Conservation (phyloP, 495 filamentous ascomycete species). For the Viridothelium virens region DNA sequence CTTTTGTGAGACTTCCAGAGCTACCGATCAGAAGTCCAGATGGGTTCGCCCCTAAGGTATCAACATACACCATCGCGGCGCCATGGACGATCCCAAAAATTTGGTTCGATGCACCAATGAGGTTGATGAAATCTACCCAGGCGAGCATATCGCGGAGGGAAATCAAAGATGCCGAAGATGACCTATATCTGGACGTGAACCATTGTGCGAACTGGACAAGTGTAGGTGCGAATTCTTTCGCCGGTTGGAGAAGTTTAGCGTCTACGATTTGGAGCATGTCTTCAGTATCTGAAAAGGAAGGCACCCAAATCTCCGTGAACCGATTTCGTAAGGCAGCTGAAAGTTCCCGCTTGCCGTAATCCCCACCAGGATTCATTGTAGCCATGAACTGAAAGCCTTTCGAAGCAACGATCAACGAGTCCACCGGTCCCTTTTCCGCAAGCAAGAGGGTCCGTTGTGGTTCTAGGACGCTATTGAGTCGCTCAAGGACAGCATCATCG, state of each 20-base stretch:
- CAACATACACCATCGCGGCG: slow-evolving; percentile 90
- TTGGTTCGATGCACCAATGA: slow-evolving; percentile 42
- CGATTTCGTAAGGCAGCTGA: slow-evolving; percentile 92
- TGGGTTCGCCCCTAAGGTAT: slow-evolving; percentile 89
- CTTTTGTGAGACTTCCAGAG: slow-evolving; percentile 48
- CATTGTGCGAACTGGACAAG: slow-evolving; percentile 87
- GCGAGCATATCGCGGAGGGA: slow-evolving; percentile 85
- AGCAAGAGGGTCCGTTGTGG: slow-evolving; percentile 76
- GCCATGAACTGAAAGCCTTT: slow-evolving; percentile 91
- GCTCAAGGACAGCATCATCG: slow-evolving; percentile 93
- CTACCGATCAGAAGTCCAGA: slow-evolving; percentile 69
- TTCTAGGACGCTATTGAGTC: slow-evolving; percentile 96
- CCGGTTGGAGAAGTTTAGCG: slow-evolving; percentile 53
- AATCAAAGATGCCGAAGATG: slow-evolving; percentile 60
- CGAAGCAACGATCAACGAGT: slow-evolving; percentile 68
- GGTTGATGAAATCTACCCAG: slow-evolving; percentile 92
- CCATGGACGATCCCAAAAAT: slow-evolving; percentile 67
- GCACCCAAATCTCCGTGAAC: slow-evolving; percentile 99
- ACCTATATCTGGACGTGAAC: slow-evolving; percentile 75
- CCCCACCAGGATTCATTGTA: slow-evolving; percentile 98
- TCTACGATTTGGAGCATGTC: slow-evolving; percentile 82
- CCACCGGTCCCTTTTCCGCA: slow-evolving; percentile 82
- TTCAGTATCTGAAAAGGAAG: slow-evolving; percentile 66
- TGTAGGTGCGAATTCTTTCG: slow-evolving; percentile 46
- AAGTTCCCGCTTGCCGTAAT: slow-evolving; percentile 95